Percentiles rank a stretch among this genome's conserved stretches.
phyloP scores from a whole-genome alignment of 441 rosid species.

The Populus hybrid region DNA sequence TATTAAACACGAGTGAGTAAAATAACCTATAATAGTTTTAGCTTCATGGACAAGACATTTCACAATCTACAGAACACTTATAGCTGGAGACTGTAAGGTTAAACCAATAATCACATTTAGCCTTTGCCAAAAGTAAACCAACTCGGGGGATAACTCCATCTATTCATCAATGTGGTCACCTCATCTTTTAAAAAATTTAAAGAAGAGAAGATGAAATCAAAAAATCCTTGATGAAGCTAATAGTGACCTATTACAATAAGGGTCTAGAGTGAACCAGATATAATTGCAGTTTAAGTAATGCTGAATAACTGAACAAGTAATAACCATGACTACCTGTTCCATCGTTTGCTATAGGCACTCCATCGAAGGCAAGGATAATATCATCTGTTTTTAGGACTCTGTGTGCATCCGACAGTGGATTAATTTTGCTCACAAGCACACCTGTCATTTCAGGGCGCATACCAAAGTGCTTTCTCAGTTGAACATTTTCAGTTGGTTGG shows the following conservation, averaged over 20 bases:
- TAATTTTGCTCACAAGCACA: slow-evolving; percentile 76
- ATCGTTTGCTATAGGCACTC: slow-evolving; percentile 78
- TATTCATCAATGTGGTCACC: too few species aligned
- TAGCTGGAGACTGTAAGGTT: not conserved
- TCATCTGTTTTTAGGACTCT: slow-evolving; percentile 65
- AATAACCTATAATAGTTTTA: too few species aligned
- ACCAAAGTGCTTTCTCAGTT: slow-evolving; percentile 58
- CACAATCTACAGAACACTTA: not conserved
- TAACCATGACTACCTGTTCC: slow-evolving; percentile 60
- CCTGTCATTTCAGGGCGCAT: slow-evolving; percentile 67
- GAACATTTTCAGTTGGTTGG: slow-evolving; percentile 75
- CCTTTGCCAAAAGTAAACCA: not conserved
- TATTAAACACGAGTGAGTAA: too few species aligned
- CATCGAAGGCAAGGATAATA: slow-evolving; percentile 73
- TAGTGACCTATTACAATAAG: not conserved
- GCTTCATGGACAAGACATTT: too few species aligned
- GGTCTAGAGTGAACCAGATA: not conserved
- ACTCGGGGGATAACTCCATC: not conserved
- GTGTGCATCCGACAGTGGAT: slow-evolving; percentile 67
- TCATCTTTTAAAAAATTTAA: too few species aligned
- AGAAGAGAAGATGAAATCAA: not conserved
- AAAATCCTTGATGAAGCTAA: not conserved
- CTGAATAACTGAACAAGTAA: not conserved
- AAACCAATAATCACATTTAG: not conserved
- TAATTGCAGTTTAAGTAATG: too few species aligned